Base-by-base conservation (phyloP, 108 stramenopile species). In the Pseudonitzschia multiseries region DNA sequence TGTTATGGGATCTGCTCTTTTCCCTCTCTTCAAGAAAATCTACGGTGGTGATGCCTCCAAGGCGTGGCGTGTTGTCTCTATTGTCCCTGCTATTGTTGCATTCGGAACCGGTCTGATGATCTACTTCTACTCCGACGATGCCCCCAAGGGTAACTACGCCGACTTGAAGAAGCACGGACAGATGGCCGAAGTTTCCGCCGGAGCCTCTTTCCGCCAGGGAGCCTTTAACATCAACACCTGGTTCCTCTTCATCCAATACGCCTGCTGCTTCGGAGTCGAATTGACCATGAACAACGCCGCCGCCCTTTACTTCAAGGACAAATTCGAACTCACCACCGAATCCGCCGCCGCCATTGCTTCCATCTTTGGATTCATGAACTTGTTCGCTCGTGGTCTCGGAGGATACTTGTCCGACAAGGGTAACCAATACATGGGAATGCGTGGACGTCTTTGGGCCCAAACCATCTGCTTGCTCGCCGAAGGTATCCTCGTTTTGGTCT, bases 191-290 rank as follows among this genome's bases (percentile, higher is more conserved):
- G 86, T 91, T 9, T 88, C 89, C 48, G 91, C 89, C 32, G 70
- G 78, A 24, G 73, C 74, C 0, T 90, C 89, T 28, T 91, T 92
- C 80, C 79, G 85, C 14, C 65, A 52, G 36, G 96, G 88, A 29
- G 82, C 87, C 28, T 33, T 86, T 46, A 93, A 96, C 81, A 40
- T 89, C 53, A 96, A 94, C 79, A 92, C 96, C 0, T 97, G 94
- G 94, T 24, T 97, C 29, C 74, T 97, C 60, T 88, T 88, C 82
- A 41, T 93, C 52, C 93, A 95, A 72, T 97, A 97, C 76, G 94
- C 87, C 0, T 86, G 85, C 75, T 96, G 93, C 89, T 95, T 97
- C 73, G 96, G 96, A 36, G 92, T 96, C 9, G 96, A 97, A 76
- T 81, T 97, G 44, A 93, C 92, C 71, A 88, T 93, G 87, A 90